Base-by-base conservation (phyloP, 176 grass and related monocot species). In the Triticum urartu region DNA sequence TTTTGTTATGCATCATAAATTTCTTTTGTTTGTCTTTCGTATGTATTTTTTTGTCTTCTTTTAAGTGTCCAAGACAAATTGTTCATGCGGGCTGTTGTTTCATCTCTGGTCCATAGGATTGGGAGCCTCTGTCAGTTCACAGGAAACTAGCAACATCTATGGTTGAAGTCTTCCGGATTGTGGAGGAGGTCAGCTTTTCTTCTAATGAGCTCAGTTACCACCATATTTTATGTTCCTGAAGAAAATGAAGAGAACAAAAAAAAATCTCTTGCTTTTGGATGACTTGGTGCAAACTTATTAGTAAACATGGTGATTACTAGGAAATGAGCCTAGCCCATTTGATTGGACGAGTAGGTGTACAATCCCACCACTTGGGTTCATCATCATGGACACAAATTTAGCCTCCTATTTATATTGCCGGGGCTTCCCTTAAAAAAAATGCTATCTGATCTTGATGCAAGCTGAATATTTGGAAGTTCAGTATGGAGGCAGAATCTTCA, bases 131-230 rank as follows among this genome's bases (percentile, higher is more conserved):
- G 89, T 95, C 95, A 79, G 85, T 58, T 90, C 84, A 90, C 4
- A 87, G 91, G 85, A 91, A 81, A 73, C 92, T 93, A 80, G 82
- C 95, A 75, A 88, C 83, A 87, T 95, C 95, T 78, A 89, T 88
- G 70, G 87, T 97, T 76, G 95, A 97, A 88, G 89, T 97, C 50
- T 97, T 97, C 72, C 89, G 95, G 77, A 93, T 97, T 67, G 89
- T 93, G 87, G 92, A 97, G 82, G 95, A 97, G 95, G 92, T 97
- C 39, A 72, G 81, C 61, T 84, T 91, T 85, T 45, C 64, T 89
- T 66, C 45, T 68, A 18, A 54, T 83, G 64, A 59, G 17, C 64
- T 83, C 59, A 28, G 67, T 68, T 80, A 4, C 33, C 62, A 79
- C 32, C 30, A 6, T 45, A 36, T 25, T 21, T 61, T 43, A 58